Conservation (phyloP, 1,284 basidiomycete species). For the Heliocybe sulcata region DNA sequence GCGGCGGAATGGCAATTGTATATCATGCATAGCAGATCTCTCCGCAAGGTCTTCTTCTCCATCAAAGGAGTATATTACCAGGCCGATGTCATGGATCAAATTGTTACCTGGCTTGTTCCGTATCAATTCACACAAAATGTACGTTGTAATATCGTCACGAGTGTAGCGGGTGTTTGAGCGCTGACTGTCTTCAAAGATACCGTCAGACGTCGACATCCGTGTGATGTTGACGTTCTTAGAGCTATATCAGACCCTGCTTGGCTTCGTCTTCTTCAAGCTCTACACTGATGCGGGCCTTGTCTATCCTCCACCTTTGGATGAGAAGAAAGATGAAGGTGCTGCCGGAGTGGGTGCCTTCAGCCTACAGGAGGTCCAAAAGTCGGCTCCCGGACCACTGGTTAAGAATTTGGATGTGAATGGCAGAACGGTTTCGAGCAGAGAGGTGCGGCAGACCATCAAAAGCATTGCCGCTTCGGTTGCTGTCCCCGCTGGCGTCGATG, state of each 20-base stretch:
- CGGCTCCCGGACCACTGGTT: slow-evolving; percentile 22
- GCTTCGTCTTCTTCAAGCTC: slow-evolving; percentile 96
- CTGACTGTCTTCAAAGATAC: slow-evolving; percentile 53
- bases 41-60: slow-evolving; percentile 92
- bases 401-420: slow-evolving; percentile 45
- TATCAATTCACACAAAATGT: slow-evolving; percentile 98
- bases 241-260: slow-evolving; percentile 94
- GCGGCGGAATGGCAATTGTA: slow-evolving; percentile 94
- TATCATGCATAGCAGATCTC: slow-evolving; percentile 81
- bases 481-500: slow-evolving; percentile 15
- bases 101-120: slow-evolving; percentile 94
- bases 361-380: slow-evolving; percentile 49
- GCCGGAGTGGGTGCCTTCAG: slow-evolving; percentile 89
- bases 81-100: slow-evolving; percentile 90
- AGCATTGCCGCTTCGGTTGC: slow-evolving; percentile 35
- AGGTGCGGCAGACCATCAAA: slow-evolving; percentile 72
- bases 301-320: slow-evolving; percentile 91
- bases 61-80: slow-evolving; percentile 99
- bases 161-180: not conserved
- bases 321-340: slow-evolving; percentile 78
- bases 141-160: slow-evolving; percentile 17
- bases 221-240: slow-evolving; percentile 99
- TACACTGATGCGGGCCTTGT: slow-evolving; percentile 92
- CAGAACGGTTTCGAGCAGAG: slow-evolving; percentile 57
- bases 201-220: slow-evolving; percentile 93